Evolutionary conservation across 768 basidiomycete genomes (phyloP).

Genomic region (Mrakia blollopis): DNA sequence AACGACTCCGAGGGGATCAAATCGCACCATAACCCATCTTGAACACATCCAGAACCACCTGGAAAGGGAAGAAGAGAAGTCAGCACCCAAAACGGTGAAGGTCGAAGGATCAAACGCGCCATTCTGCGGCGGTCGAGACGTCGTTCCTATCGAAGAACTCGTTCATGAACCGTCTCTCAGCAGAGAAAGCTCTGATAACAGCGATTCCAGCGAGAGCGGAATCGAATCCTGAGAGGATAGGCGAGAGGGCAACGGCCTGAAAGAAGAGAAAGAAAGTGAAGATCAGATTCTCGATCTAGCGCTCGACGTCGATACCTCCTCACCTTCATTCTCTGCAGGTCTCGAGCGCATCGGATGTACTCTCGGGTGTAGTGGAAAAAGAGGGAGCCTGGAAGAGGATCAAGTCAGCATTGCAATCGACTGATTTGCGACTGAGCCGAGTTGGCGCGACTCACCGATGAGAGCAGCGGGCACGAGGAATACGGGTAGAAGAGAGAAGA

Average conservation of each 20-base stretch:
- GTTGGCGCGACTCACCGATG: conserved; percentile 53
- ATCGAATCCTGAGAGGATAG: conserved; percentile 64
- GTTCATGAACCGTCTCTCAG: conserved; percentile 70
- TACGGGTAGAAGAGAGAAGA: conserved; percentile 62
- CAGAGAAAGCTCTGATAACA: conserved; percentile 87
- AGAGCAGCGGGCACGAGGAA: conserved; percentile 75
- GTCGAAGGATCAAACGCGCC: neutral
- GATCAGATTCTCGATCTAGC: too few species aligned
- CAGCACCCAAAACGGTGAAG: neutral
- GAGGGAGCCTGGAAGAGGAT: conserved; percentile 48
- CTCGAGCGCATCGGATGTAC: conserved; percentile 58
- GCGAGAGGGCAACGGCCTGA: conserved; percentile 80
- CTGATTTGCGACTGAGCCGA: conserved; percentile 51
- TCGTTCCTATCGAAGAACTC: conserved; percentile 59
- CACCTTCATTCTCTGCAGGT: conserved; percentile 39
- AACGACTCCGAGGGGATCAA: conserved; percentile 68
- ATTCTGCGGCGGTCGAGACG: conserved; percentile 46
- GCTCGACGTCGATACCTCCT: too few species aligned
- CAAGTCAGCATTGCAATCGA: conserved; percentile 35
- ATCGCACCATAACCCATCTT: conserved; percentile 75
- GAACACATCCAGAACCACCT: conserved; percentile 79
- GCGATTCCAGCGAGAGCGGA: conserved; percentile 74
- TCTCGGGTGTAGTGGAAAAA: conserved; percentile 51
- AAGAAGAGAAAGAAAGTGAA: conserved; percentile 76
- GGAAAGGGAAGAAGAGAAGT: neutral